These are phyloP conservation scores for Aspergillus sp. DNA, from an alignment of 2,329 filamentous ascomycete genomes.

Conservation along the genomic window DNA sequence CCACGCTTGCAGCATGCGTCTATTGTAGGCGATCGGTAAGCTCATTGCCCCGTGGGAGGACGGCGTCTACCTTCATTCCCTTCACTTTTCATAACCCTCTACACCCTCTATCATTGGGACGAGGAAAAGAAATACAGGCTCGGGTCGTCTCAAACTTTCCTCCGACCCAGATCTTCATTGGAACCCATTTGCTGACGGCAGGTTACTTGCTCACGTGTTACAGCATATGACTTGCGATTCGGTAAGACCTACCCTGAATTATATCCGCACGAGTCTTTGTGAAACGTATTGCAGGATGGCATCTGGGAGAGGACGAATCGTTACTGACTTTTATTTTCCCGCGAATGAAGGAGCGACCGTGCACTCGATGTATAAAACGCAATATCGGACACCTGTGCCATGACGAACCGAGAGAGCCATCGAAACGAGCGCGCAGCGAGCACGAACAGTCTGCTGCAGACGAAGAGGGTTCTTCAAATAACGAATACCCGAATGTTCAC, in stretches of 20 bases:
- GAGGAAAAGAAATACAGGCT: slow-evolving; percentile 4
- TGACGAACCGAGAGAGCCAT: slow-evolving; percentile 88
- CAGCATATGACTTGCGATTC: slow-evolving; percentile 93
- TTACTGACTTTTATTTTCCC: slow-evolving; percentile 30
- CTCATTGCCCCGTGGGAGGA: slow-evolving; percentile 28
- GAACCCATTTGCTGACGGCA: slow-evolving; percentile 48
- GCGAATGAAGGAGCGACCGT: slow-evolving; percentile 76
- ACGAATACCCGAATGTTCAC: slow-evolving; percentile 46
- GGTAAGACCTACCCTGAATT: slow-evolving; percentile 55
- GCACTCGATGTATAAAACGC: slow-evolving; percentile 95
- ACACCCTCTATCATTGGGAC: not conserved
- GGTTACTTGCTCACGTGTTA: slow-evolving; percentile 43
- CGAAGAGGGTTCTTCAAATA: slow-evolving; percentile 53
- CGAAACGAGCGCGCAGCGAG: slow-evolving; percentile 75
- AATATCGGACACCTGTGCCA: slow-evolving; percentile 98
- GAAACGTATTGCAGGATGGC: slow-evolving; percentile 23
- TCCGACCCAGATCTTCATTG: slow-evolving; percentile 13
- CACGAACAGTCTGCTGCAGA: slow-evolving; percentile 59
- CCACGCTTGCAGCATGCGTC: slow-evolving; percentile 68
- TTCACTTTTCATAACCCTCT: not conserved
- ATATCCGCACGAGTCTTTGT: slow-evolving; percentile 20
- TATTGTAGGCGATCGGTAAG: slow-evolving; percentile 90
- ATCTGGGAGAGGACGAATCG: slow-evolving; percentile 13
- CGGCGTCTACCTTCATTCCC: not conserved
- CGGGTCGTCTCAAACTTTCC: slow-evolving; percentile 17